Base-by-base conservation (phyloP, 176 grass and related monocot species). In the Avena atlantica region DNA sequence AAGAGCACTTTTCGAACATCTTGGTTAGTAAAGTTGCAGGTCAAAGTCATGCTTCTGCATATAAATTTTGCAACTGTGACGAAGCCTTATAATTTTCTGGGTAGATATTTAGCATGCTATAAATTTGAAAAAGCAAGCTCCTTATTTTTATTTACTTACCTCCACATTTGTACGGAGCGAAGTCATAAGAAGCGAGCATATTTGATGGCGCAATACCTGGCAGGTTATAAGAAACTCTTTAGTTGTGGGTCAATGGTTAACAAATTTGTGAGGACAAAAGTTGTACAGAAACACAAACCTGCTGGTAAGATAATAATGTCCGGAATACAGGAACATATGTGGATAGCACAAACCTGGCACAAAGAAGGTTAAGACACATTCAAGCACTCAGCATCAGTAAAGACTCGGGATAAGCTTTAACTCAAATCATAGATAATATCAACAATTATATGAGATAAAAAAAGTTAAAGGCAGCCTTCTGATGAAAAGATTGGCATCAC, bases 171-270 rank as follows among this genome's bases (percentile, higher is more conserved):
- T 98, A 80, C 96, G 90, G 74, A 98, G 90, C 10, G 96, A 98
- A 86, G 93, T 98, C 96, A 98, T 98, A 81, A 98, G 93, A 88
- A 98, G 96, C 15, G 93, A 98, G 76, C 96, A 98, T 88, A 96
- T 96, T 89, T 96, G 96, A 88, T 96, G 92, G 48, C 93, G 90
- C 74, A 98, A 86, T 56, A 98, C 93, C 96, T 98, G 84, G 73
- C 44, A 84, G 51, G 66, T 93, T 88, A 81, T 79, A 86, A 91
- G 77, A 68, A 21, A 45, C 51, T 69, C 29, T 4, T 53, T 76
- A 64, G 48, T 76, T 85, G 79, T 73, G 20, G 25, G 87, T 61
- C 58, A 60, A 72, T 19, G 79, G 81, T 83, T 81, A 83, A 79
- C 66, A 45, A 70, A 89, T 24, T 23, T 59, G 45, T 70, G 27